Percentiles rank a stretch among this genome's conserved stretches.
Conservation (phyloP, 2,329 filamentous ascomycete genomes). For the Sarocladium brachiariae region DNA sequence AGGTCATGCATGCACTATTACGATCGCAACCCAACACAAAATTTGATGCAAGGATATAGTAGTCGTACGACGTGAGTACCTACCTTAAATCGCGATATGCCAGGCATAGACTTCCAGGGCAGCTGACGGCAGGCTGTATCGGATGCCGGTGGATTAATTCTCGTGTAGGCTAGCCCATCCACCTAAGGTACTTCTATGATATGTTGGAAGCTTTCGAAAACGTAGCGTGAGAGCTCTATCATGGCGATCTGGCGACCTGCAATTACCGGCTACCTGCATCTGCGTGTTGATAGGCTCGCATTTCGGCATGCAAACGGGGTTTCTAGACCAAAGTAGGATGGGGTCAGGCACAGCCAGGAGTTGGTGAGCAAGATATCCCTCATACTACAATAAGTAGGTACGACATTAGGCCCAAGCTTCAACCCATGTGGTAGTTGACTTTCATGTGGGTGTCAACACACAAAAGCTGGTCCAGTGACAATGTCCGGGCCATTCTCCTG, state of each 20-base stretch:
- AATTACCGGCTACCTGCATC: no score
- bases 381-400: neutral
- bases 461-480: neutral
- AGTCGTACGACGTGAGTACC: neutral
- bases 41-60: neutral
- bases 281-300: slow-evolving; percentile 2
- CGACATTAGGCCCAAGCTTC: slow-evolving; percentile 1
- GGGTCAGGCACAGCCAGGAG: neutral
- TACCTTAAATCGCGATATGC: neutral
- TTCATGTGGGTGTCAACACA: neutral
- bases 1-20: no score
- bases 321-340: no score
- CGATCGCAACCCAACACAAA: neutral
- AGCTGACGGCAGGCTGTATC: neutral
- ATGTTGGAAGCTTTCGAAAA: no score
- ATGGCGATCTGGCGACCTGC: neutral
- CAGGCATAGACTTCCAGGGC: neutral
- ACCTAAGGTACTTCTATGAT: no score
- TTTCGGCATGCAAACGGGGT: no score
- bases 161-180: no score
- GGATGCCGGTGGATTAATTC: no score
- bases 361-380: slow-evolving; percentile 7
- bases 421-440: neutral
- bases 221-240: neutral
- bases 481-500: slow-evolving; percentile 1